phyloP scores from a whole-genome alignment of 164 flowering plant genomes.

The Vitis riparia region DNA sequence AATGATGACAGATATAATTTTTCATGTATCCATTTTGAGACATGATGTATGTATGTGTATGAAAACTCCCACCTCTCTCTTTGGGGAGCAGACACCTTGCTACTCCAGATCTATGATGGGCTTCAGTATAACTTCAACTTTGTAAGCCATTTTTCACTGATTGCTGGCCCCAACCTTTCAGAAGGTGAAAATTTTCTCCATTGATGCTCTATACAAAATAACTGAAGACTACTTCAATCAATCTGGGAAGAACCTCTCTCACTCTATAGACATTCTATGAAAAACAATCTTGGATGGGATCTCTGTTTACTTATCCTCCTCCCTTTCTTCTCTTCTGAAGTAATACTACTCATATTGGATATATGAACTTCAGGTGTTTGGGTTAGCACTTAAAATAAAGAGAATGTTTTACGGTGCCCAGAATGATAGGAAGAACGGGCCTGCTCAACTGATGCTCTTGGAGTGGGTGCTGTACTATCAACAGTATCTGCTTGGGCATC shows the following conservation, averaged over 20 bases:
- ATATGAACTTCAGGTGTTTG: not conserved
- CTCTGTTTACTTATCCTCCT: not conserved
- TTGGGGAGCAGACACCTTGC: no score
- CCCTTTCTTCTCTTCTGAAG: not conserved
- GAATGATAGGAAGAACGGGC: conserved; percentile 46
- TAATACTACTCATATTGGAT: not conserved
- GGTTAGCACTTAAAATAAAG: conserved; percentile 28
- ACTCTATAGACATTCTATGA: no score
- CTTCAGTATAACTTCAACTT: no score
- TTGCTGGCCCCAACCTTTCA: not conserved
- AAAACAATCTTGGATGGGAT: not conserved
- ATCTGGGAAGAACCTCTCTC: not conserved
- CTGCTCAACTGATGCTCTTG: conserved; percentile 60
- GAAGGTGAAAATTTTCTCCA: not conserved
- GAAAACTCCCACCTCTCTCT: no score
- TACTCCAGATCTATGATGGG: no score
- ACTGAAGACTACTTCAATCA: not conserved
- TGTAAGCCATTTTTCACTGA: not conserved
- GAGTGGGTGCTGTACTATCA: conserved; percentile 45
- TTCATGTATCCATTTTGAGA: no score
- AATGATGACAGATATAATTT: no score
- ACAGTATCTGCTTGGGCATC: conserved; percentile 41
- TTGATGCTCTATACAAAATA: not conserved
- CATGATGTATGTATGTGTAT: no score
- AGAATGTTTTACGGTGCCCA: conserved; percentile 56